These are phyloP conservation scores for Micractinium sp. DNA, from an alignment of 139 green algal genomes.

Conservation along the genomic window DNA sequence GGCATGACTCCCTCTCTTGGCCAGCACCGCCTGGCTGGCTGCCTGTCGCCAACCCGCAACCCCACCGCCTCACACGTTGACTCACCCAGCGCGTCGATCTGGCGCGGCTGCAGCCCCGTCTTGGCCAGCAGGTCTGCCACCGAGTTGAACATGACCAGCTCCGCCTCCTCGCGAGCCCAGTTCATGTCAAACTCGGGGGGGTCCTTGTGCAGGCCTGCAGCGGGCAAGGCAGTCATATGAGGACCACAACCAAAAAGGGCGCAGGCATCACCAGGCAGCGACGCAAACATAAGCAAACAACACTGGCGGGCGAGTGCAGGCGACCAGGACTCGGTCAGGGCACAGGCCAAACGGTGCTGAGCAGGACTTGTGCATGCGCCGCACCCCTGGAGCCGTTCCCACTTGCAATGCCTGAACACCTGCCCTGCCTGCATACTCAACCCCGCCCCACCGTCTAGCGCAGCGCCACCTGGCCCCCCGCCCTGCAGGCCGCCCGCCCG, in stretches of 20 bases:
- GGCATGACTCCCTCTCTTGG: conserved; percentile 36
- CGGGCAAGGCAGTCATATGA: not conserved
- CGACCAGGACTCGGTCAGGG: too few relatives aligned
- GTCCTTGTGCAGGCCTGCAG: conserved; percentile 50
- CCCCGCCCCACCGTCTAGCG: not conserved
- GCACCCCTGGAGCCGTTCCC: too few relatives aligned
- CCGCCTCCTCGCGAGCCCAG: conserved; percentile 68
- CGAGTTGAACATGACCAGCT: conserved; percentile 76
- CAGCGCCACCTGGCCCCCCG: not conserved
- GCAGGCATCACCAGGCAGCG: too few relatives aligned
- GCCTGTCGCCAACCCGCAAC: not conserved
- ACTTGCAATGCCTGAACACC: too few relatives aligned
- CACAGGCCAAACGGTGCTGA: too few relatives aligned
- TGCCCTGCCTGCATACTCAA: too few relatives aligned
- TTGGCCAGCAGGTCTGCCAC: conserved; percentile 56
- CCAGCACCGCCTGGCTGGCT: not conserved
- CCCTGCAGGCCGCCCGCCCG: not conserved
- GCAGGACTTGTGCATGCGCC: too few relatives aligned
- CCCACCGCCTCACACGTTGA: not conserved
- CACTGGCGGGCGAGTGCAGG: not conserved
- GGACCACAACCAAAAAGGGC: not conserved
- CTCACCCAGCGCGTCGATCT: conserved; percentile 75
- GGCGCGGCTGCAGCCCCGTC: conserved; percentile 60
- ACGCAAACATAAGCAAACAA: not conserved
- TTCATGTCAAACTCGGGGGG: conserved; percentile 59